Evolutionary conservation across 805 yeast genomes (phyloP), one percentile per base, ranked within the genome.

Genomic region (Suhomyces sp.): DNA sequence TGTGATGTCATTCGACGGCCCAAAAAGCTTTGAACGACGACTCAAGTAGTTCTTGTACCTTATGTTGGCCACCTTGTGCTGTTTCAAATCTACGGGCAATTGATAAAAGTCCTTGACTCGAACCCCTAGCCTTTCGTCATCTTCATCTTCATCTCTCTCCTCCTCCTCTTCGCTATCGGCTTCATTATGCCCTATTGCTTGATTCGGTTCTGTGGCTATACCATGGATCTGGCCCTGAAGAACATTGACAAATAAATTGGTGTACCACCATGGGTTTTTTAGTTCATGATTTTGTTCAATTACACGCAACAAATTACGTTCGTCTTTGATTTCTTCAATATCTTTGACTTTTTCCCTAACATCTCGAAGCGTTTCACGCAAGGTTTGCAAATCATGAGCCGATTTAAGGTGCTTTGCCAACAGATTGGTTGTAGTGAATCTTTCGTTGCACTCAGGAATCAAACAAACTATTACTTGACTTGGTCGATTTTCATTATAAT

Each of bases 401-500:
- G 83, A 76, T 43, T 81, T 75, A 52, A 85, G 72, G 65, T 87
- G 93, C 56, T 82, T 80, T 17, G 84, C 78, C 54, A 87, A 72
- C 1, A 86, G 87, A 55, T 83, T 87, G 0, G 84, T 72, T 49
- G 86, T 65, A 0, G 82, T 77, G 60, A 84, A 85, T 44, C 80
- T 76, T 47, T 77, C 78, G 10, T 33, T 37, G 64, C 93, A 87
- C 56, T 84, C 88, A 1, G 88, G 88, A 12, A 85, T 70, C 1
- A 80, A 75, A 63, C 93, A 87, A 13, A 41, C 41, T 17, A 37
- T 17, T 6, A 37, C 22, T 17, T 37, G 41, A 2, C 22, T 50
- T 57, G 79, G 84, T 33, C 89, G 89, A 58, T 77, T 77, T 58
- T 85, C 87, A 1, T 86, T 84, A 0, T 87, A 81, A 63, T 87